phyloP scores from a whole-genome alignment of 2,329 filamentous ascomycete species.

The Neophaeococcomyces mojaviensis region DNA sequence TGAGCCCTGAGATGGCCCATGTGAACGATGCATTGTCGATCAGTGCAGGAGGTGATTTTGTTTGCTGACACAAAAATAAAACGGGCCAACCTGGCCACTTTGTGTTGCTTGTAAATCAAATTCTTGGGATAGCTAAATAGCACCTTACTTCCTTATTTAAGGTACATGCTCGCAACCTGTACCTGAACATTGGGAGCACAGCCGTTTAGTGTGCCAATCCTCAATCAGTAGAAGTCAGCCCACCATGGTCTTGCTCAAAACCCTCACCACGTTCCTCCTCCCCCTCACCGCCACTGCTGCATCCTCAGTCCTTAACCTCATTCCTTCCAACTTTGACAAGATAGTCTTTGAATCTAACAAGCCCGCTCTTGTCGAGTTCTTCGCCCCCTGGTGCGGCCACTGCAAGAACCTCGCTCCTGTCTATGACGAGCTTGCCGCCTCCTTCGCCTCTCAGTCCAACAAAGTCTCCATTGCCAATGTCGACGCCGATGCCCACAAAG shows the following conservation, averaged over 20 bases:
- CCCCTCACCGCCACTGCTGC: conserved; percentile 41
- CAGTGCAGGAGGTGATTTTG: neutral
- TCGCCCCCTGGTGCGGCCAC: conserved; percentile 94
- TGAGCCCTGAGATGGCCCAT: too few relatives aligned
- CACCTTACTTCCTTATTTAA: too few relatives aligned
- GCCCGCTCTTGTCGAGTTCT: conserved; percentile 95
- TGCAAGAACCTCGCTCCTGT: conserved; percentile 95
- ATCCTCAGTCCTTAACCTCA: conserved; percentile 82
- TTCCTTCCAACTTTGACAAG: conserved; percentile 83
- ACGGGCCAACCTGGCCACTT: neutral
- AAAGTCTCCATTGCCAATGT: conserved; percentile 89
- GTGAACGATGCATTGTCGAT: neutral
- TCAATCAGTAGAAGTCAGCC: neutral
- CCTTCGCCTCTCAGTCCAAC: conserved; percentile 65
- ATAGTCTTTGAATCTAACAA: conserved; percentile 86
- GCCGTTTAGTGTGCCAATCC: too few relatives aligned
- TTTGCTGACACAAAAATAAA: neutral
- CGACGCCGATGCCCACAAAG: conserved; percentile 82
- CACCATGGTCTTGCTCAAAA: neutral
- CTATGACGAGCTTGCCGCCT: conserved; percentile 79
- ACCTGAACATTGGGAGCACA: too few relatives aligned
- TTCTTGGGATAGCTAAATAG: too few relatives aligned
- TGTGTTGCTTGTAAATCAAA: conserved; percentile 4
- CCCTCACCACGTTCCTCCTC: conserved; percentile 19
- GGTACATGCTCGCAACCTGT: too few relatives aligned